phyloP scores from a whole-genome alignment of 2,329 filamentous ascomycete species.

The Huntiella moniliformis region DNA sequence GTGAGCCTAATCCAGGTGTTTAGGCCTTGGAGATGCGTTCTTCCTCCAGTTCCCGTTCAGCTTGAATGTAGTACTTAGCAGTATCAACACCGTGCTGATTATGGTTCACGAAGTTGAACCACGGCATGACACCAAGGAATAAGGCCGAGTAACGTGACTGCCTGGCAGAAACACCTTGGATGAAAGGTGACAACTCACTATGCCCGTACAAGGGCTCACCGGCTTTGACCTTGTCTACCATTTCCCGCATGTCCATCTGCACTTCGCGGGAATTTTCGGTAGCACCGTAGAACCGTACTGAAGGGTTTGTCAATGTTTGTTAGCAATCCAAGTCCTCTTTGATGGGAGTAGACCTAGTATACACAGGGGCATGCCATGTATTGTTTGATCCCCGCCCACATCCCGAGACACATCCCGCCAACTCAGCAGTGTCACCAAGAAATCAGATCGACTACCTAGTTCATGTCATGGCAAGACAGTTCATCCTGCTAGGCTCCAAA shows the following conservation, averaged over 20 bases:
- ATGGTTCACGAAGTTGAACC: slow-evolving; percentile 99
- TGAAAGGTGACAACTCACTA: slow-evolving; percentile 59
- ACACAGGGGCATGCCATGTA: no score
- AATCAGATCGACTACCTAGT: no score
- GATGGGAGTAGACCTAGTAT: no score
- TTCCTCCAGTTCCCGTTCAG: slow-evolving; percentile 79
- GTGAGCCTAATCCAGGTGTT: not conserved
- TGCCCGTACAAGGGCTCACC: slow-evolving; percentile 79
- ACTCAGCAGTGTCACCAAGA: no score
- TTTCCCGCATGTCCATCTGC: slow-evolving; percentile 94
- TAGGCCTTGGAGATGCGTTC: slow-evolving; percentile 26
- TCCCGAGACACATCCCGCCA: no score
- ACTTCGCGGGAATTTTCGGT: slow-evolving; percentile 81
- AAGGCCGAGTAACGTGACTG: slow-evolving; percentile 84
- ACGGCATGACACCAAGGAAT: slow-evolving; percentile 70
- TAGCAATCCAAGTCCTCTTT: not conserved
- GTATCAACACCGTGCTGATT: slow-evolving; percentile 91
- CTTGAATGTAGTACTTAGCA: slow-evolving; percentile 93
- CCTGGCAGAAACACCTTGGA: slow-evolving; percentile 81
- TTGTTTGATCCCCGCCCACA: no score
- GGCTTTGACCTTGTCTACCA: slow-evolving; percentile 89
- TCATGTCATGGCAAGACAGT: no score
- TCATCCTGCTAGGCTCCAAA: not conserved
- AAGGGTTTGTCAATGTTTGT: not conserved
- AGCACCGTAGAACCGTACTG: slow-evolving; percentile 91